phyloP scores from a whole-genome alignment of 2,329 filamentous ascomycete species.

The Sarocladium brachiariae region DNA sequence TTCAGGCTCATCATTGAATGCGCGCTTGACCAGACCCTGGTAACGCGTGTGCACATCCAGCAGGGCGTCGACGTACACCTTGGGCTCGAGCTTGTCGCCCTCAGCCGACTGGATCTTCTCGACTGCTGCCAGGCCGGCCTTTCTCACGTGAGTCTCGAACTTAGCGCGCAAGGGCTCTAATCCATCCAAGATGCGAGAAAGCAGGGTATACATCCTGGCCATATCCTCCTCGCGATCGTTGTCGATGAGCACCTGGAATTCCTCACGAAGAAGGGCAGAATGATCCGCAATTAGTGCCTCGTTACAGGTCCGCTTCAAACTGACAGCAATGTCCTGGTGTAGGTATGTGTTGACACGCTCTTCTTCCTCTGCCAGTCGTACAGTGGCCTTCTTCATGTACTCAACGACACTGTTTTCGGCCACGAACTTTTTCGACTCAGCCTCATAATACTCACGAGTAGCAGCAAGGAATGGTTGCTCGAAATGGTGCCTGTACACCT shows the following conservation, averaged over 20 bases:
- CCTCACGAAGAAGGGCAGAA: constrained; percentile 77
- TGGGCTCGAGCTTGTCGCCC: constrained; percentile 86
- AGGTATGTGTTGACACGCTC: constrained; percentile 88
- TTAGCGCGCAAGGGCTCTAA: constrained; percentile 78
- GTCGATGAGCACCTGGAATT: constrained; percentile 90
- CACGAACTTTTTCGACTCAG: constrained; percentile 89
- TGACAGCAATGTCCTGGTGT: constrained; percentile 78
- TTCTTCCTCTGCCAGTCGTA: constrained; percentile 84
- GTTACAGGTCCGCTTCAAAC: constrained; percentile 82
- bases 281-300: constrained; percentile 85
- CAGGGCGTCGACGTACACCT: constrained; percentile 91
- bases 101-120: constrained; percentile 83
- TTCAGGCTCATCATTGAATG: constrained; percentile 92
- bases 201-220: constrained; percentile 88
- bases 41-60: constrained; percentile 94
- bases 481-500: constrained; percentile 90
- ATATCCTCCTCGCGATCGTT: constrained; percentile 94
- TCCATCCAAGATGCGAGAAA: constrained; percentile 84
- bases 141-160: constrained; percentile 90
- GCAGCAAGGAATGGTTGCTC: constrained; percentile 85
- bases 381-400: constrained; percentile 99
- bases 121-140: constrained; percentile 80
- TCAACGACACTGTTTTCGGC: constrained; percentile 96
- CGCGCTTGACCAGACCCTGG: constrained; percentile 80
- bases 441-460: constrained; percentile 79